phyloP scores from a whole-genome alignment of 2,329 filamentous ascomycete species.

The Pseudonectria buxi region DNA sequence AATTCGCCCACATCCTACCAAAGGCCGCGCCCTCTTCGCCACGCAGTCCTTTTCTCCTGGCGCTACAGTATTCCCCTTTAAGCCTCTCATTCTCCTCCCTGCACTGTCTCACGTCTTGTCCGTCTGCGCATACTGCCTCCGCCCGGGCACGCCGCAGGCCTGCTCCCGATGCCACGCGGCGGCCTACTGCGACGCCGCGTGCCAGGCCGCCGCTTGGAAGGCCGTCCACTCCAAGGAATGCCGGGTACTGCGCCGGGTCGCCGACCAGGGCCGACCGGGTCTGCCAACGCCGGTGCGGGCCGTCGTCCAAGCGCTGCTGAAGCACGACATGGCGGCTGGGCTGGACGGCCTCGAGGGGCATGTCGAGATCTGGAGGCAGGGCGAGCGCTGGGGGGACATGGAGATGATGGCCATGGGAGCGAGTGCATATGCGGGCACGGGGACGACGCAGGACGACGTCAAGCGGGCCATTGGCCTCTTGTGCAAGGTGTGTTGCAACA shows the following conservation, averaged over 20 bases:
- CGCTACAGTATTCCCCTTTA: constrained; percentile 39
- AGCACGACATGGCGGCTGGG: constrained; percentile 26
- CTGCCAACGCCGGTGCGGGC: constrained; percentile 51
- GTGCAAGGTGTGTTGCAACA: constrained; percentile 42
- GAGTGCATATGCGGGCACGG: constrained; percentile 36
- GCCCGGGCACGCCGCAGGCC: constrained; percentile 22
- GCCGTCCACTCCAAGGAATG: constrained; percentile 50
- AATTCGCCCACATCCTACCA: constrained; percentile 23
- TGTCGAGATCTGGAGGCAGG: constrained; percentile 29
- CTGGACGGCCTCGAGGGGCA: constrained; percentile 42
- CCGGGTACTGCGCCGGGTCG: constrained; percentile 32
- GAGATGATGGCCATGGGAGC: constrained; percentile 39
- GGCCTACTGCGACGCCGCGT: constrained; percentile 47
- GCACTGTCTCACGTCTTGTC: constrained; percentile 32
- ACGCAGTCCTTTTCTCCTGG: constrained; percentile 38
- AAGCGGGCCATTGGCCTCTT: constrained; percentile 39
- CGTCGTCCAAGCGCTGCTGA: constrained; percentile 44
- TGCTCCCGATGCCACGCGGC: constrained; percentile 49
- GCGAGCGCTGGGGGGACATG: constrained; percentile 40
- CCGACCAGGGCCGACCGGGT: constrained; percentile 16
- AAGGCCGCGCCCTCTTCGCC: constrained; percentile 42
- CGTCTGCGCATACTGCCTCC: constrained; percentile 46
- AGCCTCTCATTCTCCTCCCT: constrained; percentile 40
- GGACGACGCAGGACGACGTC: constrained; percentile 29
- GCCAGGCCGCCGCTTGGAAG: constrained; percentile 50